Evolutionary conservation across 371 early-diverging fungal genomes (phyloP).

Genomic region (Mortierella sp.): DNA sequence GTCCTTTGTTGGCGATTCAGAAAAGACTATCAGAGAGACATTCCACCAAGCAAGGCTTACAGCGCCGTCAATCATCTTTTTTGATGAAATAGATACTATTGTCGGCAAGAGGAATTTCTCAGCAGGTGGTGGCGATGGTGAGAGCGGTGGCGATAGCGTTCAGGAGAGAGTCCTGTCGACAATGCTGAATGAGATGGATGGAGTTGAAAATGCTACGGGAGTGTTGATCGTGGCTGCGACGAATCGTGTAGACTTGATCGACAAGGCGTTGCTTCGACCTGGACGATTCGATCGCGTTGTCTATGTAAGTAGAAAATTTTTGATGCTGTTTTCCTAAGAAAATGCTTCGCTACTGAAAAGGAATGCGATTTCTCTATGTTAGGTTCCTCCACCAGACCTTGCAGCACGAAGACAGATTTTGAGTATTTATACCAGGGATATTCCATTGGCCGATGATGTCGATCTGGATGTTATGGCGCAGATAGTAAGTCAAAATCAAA

Average conservation of each 20-base stretch:
- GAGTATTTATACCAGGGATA: conserved; percentile 83
- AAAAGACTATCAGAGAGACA: conserved; percentile 70
- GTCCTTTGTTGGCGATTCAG: conserved; percentile 95
- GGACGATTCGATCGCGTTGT: conserved; percentile 96
- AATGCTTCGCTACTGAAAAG: no score
- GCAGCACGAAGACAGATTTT: conserved; percentile 87
- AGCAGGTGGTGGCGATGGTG: conserved; percentile 67
- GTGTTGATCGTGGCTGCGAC: conserved; percentile 85
- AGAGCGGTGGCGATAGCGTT: conserved; percentile 79
- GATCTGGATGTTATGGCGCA: conserved; percentile 78
- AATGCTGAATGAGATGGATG: conserved; percentile 98
- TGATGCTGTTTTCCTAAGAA: neutral
- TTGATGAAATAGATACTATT: conserved; percentile 99
- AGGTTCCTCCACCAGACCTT: conserved; percentile 91
- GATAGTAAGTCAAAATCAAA: conserved; percentile 52
- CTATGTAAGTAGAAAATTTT: conserved; percentile 72
- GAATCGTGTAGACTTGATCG: conserved; percentile 97
- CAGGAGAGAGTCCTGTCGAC: conserved; percentile 92
- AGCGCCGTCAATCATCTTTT: conserved; percentile 95
- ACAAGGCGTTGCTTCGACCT: conserved; percentile 94
- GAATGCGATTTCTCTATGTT: neutral
- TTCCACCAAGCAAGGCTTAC: conserved; percentile 76
- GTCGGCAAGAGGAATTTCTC: conserved; percentile 90
- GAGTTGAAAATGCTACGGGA: conserved; percentile 65
- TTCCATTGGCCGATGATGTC: conserved; percentile 80